Base-by-base conservation (phyloP, 768 basidiomycete species). In the Pisolithus microcarpus region DNA sequence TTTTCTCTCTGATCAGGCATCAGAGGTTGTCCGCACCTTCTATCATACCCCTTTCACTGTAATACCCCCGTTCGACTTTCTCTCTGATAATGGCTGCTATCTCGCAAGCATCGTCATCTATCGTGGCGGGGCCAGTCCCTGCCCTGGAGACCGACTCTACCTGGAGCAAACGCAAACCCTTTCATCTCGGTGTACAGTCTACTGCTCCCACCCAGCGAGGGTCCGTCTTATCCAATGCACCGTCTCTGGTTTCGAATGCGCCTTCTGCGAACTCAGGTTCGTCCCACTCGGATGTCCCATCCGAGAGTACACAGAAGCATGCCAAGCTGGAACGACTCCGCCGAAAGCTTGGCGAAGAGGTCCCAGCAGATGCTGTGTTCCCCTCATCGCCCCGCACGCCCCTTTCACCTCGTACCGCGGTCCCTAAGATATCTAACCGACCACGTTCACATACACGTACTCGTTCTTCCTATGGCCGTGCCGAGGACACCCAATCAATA, bases 251-350 rank as follows among this genome's bases (percentile, higher is more conserved):
- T n/a, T 61, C 58, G 24, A 52, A 43, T 42, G 62, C 71, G 26
- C 62, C 71, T n/a, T 56, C 62, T 4, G 63, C 30, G 7, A 45
- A n/a, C 7, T 43, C 48, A 7, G 38, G 43, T 30, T 53, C 58
- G 7, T 52, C 57, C 23, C 39, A 26, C 31, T 28, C 70, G 72
- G 5, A 58, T 62, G 1, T 74, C 37, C 69, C 75, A 2, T 73
- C 77, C 7, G 58, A 72, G 4, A 68, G 64, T 18, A 60, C 64
- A 40, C 44, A 72, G 15, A 74, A 80, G 21, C 73, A 77, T 43
- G 67, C 71, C 56, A 87, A 85, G 64, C 79, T 87, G 73, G 82
- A 83, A 45, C 72, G 78, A 30, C 68, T 87, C 46, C 72, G 79
- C 47, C 77, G 74, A 58, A 81, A 68, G 56, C 73, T 87, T 3